Conservation (phyloP, 331 rosid genomes). For the Pyracantha coccinea region DNA sequence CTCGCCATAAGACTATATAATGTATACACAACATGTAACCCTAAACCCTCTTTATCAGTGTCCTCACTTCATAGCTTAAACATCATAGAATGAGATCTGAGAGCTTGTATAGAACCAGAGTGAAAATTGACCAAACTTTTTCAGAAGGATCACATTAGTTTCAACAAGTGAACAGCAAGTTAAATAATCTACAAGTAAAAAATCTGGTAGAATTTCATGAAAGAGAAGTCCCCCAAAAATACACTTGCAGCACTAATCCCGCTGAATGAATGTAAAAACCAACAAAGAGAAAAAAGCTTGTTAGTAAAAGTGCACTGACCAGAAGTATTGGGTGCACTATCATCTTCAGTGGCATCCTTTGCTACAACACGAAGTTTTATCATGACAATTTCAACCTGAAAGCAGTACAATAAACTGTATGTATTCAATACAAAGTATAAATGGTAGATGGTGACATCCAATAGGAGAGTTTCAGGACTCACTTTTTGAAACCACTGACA, state of each 20-base stretch:
- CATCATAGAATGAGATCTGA: neutral
- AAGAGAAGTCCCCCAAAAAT: neutral
- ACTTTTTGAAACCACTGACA: slow-evolving; percentile 59
- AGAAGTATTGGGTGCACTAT: slow-evolving; percentile 28
- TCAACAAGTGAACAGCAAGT: neutral
- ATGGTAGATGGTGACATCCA: slow-evolving; percentile 2
- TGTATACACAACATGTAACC: neutral
- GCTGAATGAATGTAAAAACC: neutral
- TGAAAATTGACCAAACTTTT: neutral
- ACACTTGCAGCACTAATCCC: neutral
- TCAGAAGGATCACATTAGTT: neutral
- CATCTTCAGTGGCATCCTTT: slow-evolving; percentile 33
- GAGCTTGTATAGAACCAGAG: neutral
- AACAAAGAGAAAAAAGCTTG: slow-evolving; percentile 4
- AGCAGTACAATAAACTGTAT: slow-evolving; percentile 20
- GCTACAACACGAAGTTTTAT: slow-evolving; percentile 56
- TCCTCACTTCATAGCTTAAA: neutral
- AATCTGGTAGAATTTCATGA: neutral
- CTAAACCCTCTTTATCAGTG: neutral
- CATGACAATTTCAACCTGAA: slow-evolving; percentile 55
- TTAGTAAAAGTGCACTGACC: slow-evolving; percentile 41
- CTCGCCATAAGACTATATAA: neutral
- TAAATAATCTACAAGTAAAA: neutral
- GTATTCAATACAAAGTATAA: slow-evolving; percentile 4
- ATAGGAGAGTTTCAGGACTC: slow-evolving; percentile 31